phyloP scores from a whole-genome alignment of 805 yeast genomes.

The Ogataea zsoltii region DNA sequence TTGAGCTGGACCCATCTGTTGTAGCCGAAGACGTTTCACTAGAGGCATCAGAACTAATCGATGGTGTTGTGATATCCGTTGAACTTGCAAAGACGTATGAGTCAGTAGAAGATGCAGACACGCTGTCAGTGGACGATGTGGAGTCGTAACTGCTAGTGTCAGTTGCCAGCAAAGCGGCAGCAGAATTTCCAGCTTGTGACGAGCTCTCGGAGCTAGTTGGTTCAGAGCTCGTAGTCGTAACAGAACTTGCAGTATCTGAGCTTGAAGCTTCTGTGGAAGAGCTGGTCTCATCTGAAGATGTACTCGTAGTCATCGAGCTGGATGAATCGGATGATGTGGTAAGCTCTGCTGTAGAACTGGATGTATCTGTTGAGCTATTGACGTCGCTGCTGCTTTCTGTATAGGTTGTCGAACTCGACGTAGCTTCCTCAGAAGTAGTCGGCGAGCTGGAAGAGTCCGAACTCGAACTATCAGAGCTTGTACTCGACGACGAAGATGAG shows the following conservation, averaged over 20 bases:
- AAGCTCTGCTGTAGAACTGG: background rate
- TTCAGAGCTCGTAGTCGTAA: too few relatives aligned
- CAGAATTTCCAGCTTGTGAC: too few relatives aligned
- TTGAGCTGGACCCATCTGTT: background rate
- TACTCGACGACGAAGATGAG: background rate
- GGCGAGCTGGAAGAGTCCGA: too few relatives aligned
- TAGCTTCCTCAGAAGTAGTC: background rate
- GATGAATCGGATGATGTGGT: background rate
- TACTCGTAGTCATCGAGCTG: background rate
- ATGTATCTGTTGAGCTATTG: background rate
- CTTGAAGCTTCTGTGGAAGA: background rate
- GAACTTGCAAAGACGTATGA: too few relatives aligned
- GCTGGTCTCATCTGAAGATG: background rate
- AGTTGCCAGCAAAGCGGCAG: too few relatives aligned
- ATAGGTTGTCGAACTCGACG: background rate
- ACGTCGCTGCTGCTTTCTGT: background rate
- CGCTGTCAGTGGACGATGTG: too few relatives aligned
- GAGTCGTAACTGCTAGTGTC: too few relatives aligned
- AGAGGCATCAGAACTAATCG: background rate
- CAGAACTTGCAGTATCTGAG: too few relatives aligned
- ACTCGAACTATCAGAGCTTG: too few relatives aligned
- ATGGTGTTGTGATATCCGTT: background rate
- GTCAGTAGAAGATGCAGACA: too few relatives aligned
- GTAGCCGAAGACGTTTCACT: too few relatives aligned
- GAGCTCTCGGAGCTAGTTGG: too few relatives aligned